These are phyloP conservation scores for Heterobasidion irregulare DNA, from an alignment of 1,284 basidiomycete genomes.

Conservation along the genomic window DNA sequence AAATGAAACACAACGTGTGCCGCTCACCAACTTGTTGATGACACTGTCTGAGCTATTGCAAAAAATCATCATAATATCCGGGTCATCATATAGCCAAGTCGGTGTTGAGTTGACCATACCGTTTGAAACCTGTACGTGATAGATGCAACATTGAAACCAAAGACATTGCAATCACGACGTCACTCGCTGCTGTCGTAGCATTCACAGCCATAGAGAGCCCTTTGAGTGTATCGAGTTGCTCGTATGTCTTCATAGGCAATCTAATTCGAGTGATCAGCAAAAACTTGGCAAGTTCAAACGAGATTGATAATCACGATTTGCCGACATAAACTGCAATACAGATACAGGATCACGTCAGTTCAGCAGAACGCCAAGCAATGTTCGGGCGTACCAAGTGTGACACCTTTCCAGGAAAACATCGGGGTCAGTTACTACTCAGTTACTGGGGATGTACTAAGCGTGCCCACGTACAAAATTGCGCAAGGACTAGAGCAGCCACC, in stretches of 20 bases:
- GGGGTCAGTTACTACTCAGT: too few species aligned
- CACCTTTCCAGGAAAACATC: neutral
- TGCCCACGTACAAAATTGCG: neutral
- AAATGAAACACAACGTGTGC: neutral
- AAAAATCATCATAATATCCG: neutral
- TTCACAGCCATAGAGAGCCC: conserved; percentile 49
- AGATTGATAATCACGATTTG: neutral
- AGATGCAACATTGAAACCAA: conserved; percentile 40
- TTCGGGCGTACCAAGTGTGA: neutral
- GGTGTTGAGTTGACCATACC: conserved; percentile 20
- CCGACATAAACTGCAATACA: neutral
- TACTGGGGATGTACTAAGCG: neutral
- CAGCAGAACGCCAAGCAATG: neutral
- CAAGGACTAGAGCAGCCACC: neutral
- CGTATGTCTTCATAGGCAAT: conserved; percentile 19
- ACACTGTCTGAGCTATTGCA: conserved; percentile 42
- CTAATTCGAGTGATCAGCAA: neutral
- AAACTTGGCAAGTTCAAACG: neutral
- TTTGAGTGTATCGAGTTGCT: conserved; percentile 34
- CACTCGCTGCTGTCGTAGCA: conserved; percentile 38
- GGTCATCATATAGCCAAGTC: neutral
- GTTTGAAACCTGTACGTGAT: conserved; percentile 45
- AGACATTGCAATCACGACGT: conserved; percentile 41
- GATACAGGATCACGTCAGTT: neutral
- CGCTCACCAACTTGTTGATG: conserved; percentile 42